A percentile compares a stretch with the other conserved stretches of the same genome.
phyloP scores from a whole-genome alignment of 805 yeast genomes.

The Komagataella ulmi region DNA sequence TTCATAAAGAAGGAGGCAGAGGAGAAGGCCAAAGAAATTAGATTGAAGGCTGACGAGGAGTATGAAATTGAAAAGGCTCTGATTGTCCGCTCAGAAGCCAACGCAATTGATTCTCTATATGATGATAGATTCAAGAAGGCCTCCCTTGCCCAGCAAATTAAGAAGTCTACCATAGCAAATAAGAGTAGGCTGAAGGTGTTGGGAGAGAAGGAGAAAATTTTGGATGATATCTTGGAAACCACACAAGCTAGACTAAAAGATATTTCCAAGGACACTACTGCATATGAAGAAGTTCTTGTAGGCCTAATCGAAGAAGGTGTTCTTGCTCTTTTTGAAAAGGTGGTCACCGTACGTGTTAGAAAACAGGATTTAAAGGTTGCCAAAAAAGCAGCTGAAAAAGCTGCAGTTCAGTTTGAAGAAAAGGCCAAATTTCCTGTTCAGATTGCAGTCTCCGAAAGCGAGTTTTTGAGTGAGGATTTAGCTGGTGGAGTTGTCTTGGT shows the following conservation, averaged over 20 bases:
- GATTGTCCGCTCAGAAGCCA: constrained; percentile 84
- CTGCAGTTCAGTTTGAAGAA: constrained; percentile 49
- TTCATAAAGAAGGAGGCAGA: constrained; percentile 98
- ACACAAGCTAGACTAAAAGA: constrained; percentile 52
- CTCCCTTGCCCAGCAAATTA: constrained; percentile 84
- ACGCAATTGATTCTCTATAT: constrained; percentile 71
- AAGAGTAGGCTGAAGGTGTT: constrained; percentile 88
- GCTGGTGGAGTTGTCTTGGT: constrained; percentile 80
- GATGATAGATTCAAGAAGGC: constrained; percentile 85
- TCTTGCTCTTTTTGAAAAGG: constrained; percentile 59
- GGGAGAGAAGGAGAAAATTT: constrained; percentile 70
- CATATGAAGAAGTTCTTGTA: constrained; percentile 57
- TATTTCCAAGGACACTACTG: constrained; percentile 36
- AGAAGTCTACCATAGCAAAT: constrained; percentile 90
- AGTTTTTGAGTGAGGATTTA: constrained; percentile 44
- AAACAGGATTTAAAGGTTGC: constrained; percentile 50
- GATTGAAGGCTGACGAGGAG: constrained; percentile 94
- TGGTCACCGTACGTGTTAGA: constrained; percentile 52
- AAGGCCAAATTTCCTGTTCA: constrained; percentile 45
- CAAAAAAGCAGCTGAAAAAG: constrained; percentile 46
- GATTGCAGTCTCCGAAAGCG: constrained; percentile 39
- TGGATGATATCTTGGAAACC: constrained; percentile 59
- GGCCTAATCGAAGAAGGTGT: constrained; percentile 74
- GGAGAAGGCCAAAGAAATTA: constrained; percentile 94
- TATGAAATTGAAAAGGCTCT: constrained; percentile 96